Evolutionary conservation across 257 asterid species (phyloP), one percentile per base, ranked within the genome.

Genomic region (Lithospermum erythrorhizon): DNA sequence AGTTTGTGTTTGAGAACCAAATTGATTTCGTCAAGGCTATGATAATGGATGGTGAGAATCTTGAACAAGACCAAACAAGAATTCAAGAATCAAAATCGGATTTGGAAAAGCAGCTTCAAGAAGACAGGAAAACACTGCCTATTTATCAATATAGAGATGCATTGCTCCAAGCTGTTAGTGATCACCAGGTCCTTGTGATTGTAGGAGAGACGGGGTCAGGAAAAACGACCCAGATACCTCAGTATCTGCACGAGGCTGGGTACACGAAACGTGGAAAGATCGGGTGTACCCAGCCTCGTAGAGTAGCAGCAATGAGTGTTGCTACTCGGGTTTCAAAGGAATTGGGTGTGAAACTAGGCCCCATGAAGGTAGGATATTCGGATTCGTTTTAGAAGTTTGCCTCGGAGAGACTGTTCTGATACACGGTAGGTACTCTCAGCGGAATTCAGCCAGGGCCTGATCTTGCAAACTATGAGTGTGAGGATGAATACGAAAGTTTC

Each of bases 251-350:
- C 23, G 98, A 90, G 77, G 96, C 95, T 29, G 96, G 98, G 59
- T 90, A 72, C 75, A 82, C 88, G 10, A 64, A 72, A 62, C 80
- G 71, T 27, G 97, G 98, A 73, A 85, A 68, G 90, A 79, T 87
- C 58, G 98, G 94, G 17, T 91, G 96, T 69, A 88, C 98, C 65
- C 98, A 91, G 78, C 95, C 98, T 55, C 88, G 95, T 7, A 79
- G 96, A 61, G 98, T 88, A 61, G 97, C 98, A 62, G 98, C 98
- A 15, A 91, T 91, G 98, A 93, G 96, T 73, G 98, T 89, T 61
- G 87, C 98, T 74, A 94, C 97, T 72, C 85, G 95, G 53, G 98
- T 93, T 68, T 84, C 98, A 68, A 91, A 89, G 79, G 98, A 93
- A 76, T 78, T 89, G 97, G 99, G 98, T 47, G 95, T 93, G 65